Conservation (phyloP, 2,329 filamentous ascomycete genomes). For the Aspergillus puulaauensis region DNA sequence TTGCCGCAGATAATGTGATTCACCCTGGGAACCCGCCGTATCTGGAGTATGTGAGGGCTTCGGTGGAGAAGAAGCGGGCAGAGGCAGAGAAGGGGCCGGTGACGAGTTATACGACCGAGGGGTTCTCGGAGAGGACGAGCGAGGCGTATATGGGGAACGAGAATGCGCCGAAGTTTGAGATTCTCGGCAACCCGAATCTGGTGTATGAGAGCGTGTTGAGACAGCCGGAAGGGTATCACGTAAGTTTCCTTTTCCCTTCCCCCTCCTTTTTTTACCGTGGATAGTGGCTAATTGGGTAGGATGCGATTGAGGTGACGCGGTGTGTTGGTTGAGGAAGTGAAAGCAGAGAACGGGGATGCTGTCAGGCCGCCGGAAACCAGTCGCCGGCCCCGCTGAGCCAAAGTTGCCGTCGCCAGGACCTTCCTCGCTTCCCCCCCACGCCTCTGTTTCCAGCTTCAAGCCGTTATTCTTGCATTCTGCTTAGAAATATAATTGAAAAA, state of each 20-base stretch:
- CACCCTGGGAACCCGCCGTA: constrained; percentile 47
- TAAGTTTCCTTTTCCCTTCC: constrained; percentile 19
- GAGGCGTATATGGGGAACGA: constrained; percentile 26
- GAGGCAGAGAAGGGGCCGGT: constrained; percentile 30
- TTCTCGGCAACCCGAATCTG: constrained; percentile 61
- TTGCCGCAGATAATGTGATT: constrained; percentile 48
- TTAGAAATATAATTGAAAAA: background rate
- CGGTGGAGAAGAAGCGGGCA: constrained; percentile 60
- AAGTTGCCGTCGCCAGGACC: constrained; percentile 42
- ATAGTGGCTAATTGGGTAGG: constrained; percentile 19
- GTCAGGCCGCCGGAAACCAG: background rate
- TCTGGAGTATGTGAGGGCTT: constrained; percentile 65
- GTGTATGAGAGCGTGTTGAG: constrained; percentile 59
- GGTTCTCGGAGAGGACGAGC: constrained; percentile 21
- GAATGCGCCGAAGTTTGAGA: constrained; percentile 27
- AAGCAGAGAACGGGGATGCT: background rate
- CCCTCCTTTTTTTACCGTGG: background rate
- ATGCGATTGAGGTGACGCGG: constrained; percentile 32
- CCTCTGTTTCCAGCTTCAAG: constrained; percentile 8
- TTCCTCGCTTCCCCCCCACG: constrained; percentile 28
- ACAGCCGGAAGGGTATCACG: constrained; percentile 28
- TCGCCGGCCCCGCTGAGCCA: constrained; percentile 52
- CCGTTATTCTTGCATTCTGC: background rate
- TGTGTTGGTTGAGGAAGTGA: constrained; percentile 27
- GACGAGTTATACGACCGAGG: constrained; percentile 18